Evolutionary conservation across 441 rosid species (phyloP), one percentile per base, ranked within the genome.

Genomic region (Arabidopsis hybrid): DNA sequence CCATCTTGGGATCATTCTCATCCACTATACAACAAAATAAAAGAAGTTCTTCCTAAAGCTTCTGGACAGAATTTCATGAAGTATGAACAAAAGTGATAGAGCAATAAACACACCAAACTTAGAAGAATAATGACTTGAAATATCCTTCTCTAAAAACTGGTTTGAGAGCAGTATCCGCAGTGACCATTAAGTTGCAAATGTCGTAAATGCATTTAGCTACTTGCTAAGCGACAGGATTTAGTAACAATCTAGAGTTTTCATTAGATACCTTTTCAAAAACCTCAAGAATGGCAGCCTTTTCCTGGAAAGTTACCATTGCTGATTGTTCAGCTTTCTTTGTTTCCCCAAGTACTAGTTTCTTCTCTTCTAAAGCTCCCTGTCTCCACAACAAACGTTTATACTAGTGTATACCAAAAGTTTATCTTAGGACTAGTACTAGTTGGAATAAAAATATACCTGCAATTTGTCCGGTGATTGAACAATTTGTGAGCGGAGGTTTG

Each of bases 391-490:
- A 73, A 7, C 52, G 14, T 12, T 26, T 51, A 14, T 21, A 53
- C 57, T 3, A 14, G 31, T 45, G 53, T 49, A 32, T 51, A 69
- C 68, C 13, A 53, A 62, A 57, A 2, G 3, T 0, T 13, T 11
- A 3, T n/a, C 39, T 29, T 34, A 18, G 34, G 43, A 14, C 58
- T 5, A 13, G n/a, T 35, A 16, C 69, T 5, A 1, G 29, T 14
- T 14, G 8, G n/a, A 78, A 42, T 17, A 60, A 68, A 47, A 66
- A 50, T 32, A 16, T 49, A 92, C 99, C 99, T 91, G 97, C 78
- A 92, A 78, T 75, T 95, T 95, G 72, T 91, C 96, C 14, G 99
- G 98, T 18, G 99, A 95, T 49, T 95, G 98, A 78, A 92, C 98
- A 71, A 95, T 85, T 83, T 82, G 87, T 46, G 97, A 85, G 11